These are phyloP conservation scores for Corymbia citriodora DNA, from an alignment of 441 rosid species.

Conservation along the genomic window DNA sequence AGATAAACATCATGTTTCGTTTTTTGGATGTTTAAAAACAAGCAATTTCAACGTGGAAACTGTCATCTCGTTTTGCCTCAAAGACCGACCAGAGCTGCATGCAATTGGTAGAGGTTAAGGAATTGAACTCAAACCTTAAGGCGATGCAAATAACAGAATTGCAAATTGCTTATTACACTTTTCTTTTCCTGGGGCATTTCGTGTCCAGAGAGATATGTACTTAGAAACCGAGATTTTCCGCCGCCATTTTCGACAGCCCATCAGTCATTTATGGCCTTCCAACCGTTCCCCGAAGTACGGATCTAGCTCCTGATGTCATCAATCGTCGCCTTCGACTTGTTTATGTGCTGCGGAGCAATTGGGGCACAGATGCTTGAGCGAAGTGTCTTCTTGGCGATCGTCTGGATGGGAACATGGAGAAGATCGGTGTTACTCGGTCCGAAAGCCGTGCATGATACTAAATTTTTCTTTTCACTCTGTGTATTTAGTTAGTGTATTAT, in stretches of 20 bases:
- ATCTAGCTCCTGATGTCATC: neutral
- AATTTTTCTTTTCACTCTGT: neutral
- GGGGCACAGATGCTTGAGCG: neutral
- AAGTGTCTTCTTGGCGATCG: neutral
- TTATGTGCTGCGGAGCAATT: neutral
- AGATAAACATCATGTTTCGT: too few species aligned
- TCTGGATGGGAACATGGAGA: neutral
- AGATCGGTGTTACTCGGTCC: too few species aligned
- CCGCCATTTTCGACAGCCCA: fast-evolving
- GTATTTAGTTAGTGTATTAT: neutral
- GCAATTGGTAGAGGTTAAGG: neutral
- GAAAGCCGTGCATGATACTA: neutral
- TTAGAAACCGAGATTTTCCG: neutral
- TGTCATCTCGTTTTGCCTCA: neutral
- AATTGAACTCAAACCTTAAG: neutral
- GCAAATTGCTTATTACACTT: neutral
- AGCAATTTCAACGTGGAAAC: neutral
- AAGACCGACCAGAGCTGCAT: neutral
- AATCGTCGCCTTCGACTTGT: neutral
- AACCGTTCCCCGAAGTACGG: neutral
- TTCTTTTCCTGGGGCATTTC: neutral
- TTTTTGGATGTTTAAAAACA: too few species aligned
- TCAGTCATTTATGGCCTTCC: neutral
- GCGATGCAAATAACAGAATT: neutral
- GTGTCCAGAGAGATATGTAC: fast-evolving